phyloP scores from a whole-genome alignment of 2,329 filamentous ascomycete species.

The Colletotrichum orbiculare region DNA sequence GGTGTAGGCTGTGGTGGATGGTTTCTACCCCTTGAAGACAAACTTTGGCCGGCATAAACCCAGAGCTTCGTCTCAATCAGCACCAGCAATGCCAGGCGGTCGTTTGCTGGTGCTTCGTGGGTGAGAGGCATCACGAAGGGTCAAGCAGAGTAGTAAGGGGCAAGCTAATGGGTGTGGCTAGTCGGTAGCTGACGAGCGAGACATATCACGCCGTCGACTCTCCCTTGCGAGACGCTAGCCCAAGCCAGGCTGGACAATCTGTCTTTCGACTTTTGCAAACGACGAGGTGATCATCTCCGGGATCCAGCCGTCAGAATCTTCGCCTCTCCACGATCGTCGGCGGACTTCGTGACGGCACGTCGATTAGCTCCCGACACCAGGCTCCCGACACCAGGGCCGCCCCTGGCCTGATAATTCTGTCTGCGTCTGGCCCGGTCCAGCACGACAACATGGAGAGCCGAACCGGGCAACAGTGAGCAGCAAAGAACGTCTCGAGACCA shows the following conservation, averaged over 20 bases:
- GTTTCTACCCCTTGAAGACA: slow-evolving; percentile 18
- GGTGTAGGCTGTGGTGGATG: slow-evolving; percentile 19
- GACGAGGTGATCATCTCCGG: slow-evolving; percentile 2
- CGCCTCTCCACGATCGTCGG: slow-evolving; percentile 30
- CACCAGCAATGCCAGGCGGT: slow-evolving; percentile 24
- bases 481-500: too few species aligned
- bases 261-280: too few species aligned
- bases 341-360: slow-evolving; percentile 30
- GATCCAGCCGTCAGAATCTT: slow-evolving; percentile 20
- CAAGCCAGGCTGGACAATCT: too few species aligned
- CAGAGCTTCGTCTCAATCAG: slow-evolving; percentile 31
- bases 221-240: background rate
- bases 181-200: slow-evolving; percentile 3
- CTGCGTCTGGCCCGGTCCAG: background rate
- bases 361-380: slow-evolving; percentile 31
- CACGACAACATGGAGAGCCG: background rate
- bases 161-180: too few species aligned
- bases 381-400: slow-evolving; percentile 27
- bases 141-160: too few species aligned
- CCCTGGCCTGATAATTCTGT: slow-evolving; percentile 17
- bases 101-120: background rate
- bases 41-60: slow-evolving; percentile 34
- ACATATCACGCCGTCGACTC: background rate
- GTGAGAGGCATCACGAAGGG: too few species aligned
- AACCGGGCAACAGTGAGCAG: background rate